Conservation (phyloP, 306 rosid species). For the Benincasa hispida region DNA sequence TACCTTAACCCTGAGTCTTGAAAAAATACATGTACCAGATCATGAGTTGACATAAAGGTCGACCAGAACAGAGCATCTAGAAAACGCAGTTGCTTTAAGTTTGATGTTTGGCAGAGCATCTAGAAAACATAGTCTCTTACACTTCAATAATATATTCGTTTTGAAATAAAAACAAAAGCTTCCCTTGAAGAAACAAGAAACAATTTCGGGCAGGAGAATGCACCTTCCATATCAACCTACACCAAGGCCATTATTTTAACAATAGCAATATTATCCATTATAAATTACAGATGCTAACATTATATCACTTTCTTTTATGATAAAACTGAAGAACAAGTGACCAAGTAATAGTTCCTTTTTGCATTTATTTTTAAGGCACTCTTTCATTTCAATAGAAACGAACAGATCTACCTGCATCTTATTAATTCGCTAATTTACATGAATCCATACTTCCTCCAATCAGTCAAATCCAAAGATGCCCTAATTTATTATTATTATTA, state of each 20-base stretch:
- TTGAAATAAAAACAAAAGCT: not conserved
- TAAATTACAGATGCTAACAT: not conserved
- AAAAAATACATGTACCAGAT: conserved; percentile 17
- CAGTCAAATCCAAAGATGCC: not conserved
- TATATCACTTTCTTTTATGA: not conserved
- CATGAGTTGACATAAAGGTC: conserved; percentile 6
- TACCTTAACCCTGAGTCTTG: conserved; percentile 21
- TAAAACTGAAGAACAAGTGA: not conserved
- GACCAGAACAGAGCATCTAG: not conserved
- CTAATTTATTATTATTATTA: not conserved
- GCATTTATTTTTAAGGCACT: not conserved
- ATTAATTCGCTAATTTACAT: not conserved
- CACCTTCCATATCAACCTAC: not conserved
- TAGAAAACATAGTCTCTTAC: not conserved
- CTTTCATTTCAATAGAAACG: not conserved
- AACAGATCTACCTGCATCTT: not conserved
- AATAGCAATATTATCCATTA: not conserved
- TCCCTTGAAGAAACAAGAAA: not conserved
- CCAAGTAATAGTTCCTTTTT: not conserved
- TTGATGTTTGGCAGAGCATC: not conserved
- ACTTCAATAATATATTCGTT: not conserved
- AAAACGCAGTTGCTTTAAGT: not conserved
- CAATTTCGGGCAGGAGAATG: not conserved
- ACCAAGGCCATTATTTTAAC: not conserved
- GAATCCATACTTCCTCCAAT: not conserved